Percentiles rank a stretch among this genome's conserved stretches.
These are phyloP conservation scores for Silybum marianum DNA, from an alignment of 129 eudicot species.

Conservation along the genomic window DNA sequence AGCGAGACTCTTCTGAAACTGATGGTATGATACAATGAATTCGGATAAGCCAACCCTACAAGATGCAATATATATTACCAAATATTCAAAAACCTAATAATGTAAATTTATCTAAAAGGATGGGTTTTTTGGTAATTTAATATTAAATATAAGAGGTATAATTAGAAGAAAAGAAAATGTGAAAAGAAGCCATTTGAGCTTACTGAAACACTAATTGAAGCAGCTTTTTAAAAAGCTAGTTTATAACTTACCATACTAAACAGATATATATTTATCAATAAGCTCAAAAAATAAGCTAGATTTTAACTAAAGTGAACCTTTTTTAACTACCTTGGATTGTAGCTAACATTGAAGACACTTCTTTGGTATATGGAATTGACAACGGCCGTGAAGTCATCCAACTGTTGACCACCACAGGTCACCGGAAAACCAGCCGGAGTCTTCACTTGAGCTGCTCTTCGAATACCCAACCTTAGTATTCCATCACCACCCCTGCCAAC, in stretches of 20 bases:
- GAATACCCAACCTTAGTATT: constrained; percentile 72
- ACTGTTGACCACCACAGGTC: constrained; percentile 29
- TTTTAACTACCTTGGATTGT: constrained; percentile 70
- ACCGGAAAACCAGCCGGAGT: constrained; percentile 33
- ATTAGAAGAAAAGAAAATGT: background rate
- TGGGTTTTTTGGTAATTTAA: background rate
- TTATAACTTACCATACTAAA: background rate
- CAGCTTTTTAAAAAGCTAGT: background rate
- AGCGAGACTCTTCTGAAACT: constrained; percentile 57
- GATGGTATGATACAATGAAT: constrained; percentile 58
- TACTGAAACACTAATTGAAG: background rate
- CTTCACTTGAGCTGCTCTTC: constrained; percentile 66
- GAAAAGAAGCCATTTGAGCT: too few species aligned
- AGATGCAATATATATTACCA: background rate
- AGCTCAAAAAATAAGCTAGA: background rate
- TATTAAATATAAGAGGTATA: background rate
- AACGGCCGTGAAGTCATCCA: constrained; percentile 41
- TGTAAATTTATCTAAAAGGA: background rate
- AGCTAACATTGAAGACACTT: constrained; percentile 54
- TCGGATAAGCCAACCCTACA: constrained; percentile 66
- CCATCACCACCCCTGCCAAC: constrained; percentile 77
- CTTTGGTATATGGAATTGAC: constrained; percentile 52
- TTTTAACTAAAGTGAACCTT: background rate
- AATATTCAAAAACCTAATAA: background rate
- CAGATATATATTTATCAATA: background rate